phyloP scores from a whole-genome alignment of 1,139 yeast species.

The Yamadazyma jaroonii region DNA sequence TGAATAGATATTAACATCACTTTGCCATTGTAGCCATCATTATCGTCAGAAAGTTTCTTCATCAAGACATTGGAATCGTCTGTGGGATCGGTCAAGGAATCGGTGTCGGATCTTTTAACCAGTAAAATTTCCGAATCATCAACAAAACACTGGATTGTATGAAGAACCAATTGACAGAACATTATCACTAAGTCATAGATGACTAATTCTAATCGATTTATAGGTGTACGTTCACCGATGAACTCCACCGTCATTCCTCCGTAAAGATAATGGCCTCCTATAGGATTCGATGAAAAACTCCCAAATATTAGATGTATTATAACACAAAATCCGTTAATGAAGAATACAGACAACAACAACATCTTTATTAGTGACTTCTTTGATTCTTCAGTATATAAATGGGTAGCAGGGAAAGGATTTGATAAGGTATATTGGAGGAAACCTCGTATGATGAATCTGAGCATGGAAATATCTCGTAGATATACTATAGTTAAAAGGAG shows the following conservation, averaged over 20 bases:
- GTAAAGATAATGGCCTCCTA: constrained; percentile 22
- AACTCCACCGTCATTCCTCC: constrained; percentile 40
- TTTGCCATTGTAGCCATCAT: constrained; percentile 43
- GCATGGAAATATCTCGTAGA: constrained; percentile 34
- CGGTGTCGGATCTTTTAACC: constrained; percentile 4
- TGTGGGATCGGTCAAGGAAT: neutral
- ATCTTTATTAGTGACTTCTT: constrained; percentile 27
- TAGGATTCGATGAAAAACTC: constrained; percentile 15
- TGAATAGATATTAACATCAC: constrained; percentile 31
- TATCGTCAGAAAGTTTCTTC: constrained; percentile 18
- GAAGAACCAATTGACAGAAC: constrained; percentile 28
- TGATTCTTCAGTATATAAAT: constrained; percentile 23
- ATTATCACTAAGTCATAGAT: constrained; percentile 26
- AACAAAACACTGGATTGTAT: constrained; percentile 29
- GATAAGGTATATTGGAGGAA: constrained; percentile 29
- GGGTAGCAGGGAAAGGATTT: constrained; percentile 22
- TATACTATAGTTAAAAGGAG: constrained; percentile 30
- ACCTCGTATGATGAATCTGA: constrained; percentile 25
- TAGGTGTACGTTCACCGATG: constrained; percentile 39
- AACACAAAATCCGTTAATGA: constrained; percentile 24
- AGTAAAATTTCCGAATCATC: constrained; percentile 31
- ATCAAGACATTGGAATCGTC: constrained; percentile 6
- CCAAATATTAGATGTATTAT: constrained; percentile 31
- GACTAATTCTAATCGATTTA: constrained; percentile 24
- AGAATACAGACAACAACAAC: constrained; percentile 23